Base-by-base conservation (phyloP, 176 grass and related monocot genomes). In the Carex pumila region DNA sequence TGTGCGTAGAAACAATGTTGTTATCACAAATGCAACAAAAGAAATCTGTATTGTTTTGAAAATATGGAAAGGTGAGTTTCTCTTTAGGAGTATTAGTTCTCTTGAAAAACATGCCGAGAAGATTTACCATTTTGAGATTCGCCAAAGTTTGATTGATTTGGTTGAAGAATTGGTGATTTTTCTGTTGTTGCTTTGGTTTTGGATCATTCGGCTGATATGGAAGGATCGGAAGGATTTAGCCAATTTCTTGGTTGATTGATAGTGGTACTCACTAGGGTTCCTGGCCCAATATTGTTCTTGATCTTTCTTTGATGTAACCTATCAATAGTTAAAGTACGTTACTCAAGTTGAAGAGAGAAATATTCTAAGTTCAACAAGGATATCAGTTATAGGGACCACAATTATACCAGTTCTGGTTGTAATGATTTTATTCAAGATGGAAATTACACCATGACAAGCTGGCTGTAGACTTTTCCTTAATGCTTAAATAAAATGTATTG, bases 71-170 rank as follows among this genome's bases (percentile, higher is more conserved):
- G 90, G 88, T n/a, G 88, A 93, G 73, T 98, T 98, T 84, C 96
- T 86, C 83, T 93, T 98, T 25, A 95, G 62, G 17, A 95, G 88
- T 69, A 98, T 75, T 32, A 90, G 56, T 85, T 98, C 93, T 84
- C 93, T 94, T 83, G 93, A 90, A 74, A 98, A 87, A 74, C 96
- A 95, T 87, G 93, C 89, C 76, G 86, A 95, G 89, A 98, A 98
- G 87, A 91, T 87, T 69, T 91, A 84, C 91, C 89, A 93, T 77
- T 83, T 90, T 76, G 92, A 93, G 76, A 98, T 85, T 25, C 25
- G 83, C 67, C 70, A 63, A 79, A 34, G 79, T 71, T 83, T 49
- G 49, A 80, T 91, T 61, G 85, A 73, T 87, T 90, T 87, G 47
- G 0, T 69, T 49, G 19, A 37, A 58, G 87, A 37, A 75, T 77